Evolutionary conservation across 768 basidiomycete genomes (phyloP), one percentile per base, ranked within the genome.

Genomic region (Pulveroboletus sp.): DNA sequence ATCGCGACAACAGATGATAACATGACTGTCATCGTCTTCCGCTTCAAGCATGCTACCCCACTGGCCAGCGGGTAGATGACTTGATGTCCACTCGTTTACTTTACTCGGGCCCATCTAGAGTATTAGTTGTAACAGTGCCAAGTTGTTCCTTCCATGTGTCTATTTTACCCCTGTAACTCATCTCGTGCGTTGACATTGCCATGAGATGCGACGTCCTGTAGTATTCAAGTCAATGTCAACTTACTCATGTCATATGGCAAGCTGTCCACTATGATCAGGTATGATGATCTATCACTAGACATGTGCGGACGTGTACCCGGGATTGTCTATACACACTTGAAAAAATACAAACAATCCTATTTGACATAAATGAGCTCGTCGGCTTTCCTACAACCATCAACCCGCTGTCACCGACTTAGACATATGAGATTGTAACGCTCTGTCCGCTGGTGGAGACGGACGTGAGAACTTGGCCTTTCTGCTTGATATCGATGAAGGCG

Each of bases 1-100:
- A 43, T 74, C 79, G 14, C 83, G 88, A 63, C 94, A 92, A 93
- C 93, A 14, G 89, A 87, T 37, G 96, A 99, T 69, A 99, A 99
- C 70, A 83, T 98, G 43, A 94, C 90, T 32, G 87, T 92, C 27
- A 68, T 97, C 47, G 90, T 97, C 47, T 78, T 98, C 31, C 82
- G 90, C 43, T 89, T 95, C 75, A 84, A 83, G 62, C 70, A 39
- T 21, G 13, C 28, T 28, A 15, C 44, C 18, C 46, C 49, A n/a
- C 46, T 30, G n/a, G 35, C 55, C 15, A 55, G 54, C 53, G 55
- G 47, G 40, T 55, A 57, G 43, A 55, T 14, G 24, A 35, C 9
- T 28, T 30, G 39, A 36, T 43, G 36, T 28, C 17, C 27, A 13
- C 21, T 39, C 30, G 8, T 38, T 32, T 49, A 43, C 43, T 33